Evolutionary conservation across 2,329 filamentous ascomycete genomes (phyloP), one percentile per base, ranked within the genome.

Genomic region (Conoideocrella luteorostrata): DNA sequence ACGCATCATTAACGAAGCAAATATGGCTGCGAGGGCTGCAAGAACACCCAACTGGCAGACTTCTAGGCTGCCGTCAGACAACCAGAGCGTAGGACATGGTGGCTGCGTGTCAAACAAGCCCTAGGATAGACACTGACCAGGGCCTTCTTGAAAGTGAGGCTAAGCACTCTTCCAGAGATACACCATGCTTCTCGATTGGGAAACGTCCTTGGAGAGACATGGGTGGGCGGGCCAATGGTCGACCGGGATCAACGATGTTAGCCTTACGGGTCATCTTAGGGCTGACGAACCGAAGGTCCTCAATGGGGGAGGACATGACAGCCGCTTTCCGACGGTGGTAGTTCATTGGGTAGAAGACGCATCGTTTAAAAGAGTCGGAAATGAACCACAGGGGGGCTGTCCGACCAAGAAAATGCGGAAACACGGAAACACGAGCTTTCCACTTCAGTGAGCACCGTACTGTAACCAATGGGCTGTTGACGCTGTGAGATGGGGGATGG

Each of bases 201-300:
- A 41, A 41, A 24, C 28, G 39, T 17, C n/a, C 29, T 18, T n/a
- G 29, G n/a, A 32, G 26, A 38, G 26, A 38, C 24, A 38, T 32
- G 32, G 22, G n/a, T 41, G 28, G 20, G 39, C 18, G 28, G 39
- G 18, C 39, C 39, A 32, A 41, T 41, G 15, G 10, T 12, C 39
- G 29, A n/a, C n/a, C n/a, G 28, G 9, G 21, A 33, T 18, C 42
- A 34, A 22, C 28, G 29, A 20, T 32, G 33, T 37, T 47, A 40
- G 45, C 30, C 40, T 41, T 43, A 29, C 20, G 32, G 26, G 37
- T 41, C 41, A 38, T 38, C 24, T 41, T 47, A 44, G 42, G 45
- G 42, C 42, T 41, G 45, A 47, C 45, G 38, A 47, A 41, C 41
- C 45, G 28, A 38, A 20, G 43, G 36, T 24, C 26, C 20, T 21